Conservation (phyloP, 441 rosid genomes). For the Kokia cookei region DNA sequence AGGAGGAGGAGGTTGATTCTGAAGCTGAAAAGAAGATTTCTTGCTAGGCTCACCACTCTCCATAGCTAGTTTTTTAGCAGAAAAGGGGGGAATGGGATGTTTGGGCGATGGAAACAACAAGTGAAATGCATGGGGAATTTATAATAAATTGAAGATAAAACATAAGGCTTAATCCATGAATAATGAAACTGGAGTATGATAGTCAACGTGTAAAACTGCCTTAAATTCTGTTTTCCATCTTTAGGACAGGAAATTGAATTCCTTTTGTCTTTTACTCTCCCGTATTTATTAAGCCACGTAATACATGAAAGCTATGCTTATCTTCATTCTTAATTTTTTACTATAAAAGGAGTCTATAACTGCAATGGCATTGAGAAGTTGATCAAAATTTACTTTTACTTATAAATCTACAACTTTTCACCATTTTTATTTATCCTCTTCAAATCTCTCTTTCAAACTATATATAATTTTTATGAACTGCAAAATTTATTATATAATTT, state of each 20-base stretch:
- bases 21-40: conserved; percentile 1
- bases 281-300: neutral
- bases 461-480: no score
- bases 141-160: neutral
- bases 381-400: neutral
- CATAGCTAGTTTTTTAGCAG: neutral
- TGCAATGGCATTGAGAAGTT: neutral
- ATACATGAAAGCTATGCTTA: neutral
- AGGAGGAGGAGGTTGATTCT: neutral
- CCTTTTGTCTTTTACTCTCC: neutral
- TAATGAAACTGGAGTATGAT: neutral
- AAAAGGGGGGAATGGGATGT: neutral
- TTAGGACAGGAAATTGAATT: neutral
- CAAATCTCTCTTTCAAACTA: no score
- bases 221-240: conserved; percentile 1
- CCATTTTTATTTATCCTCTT: neutral
- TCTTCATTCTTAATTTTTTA: neutral
- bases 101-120: neutral
- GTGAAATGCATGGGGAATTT: neutral
- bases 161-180: neutral
- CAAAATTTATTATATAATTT: no score
- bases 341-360: neutral
- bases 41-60: neutral
- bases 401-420: neutral
- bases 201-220: conserved; percentile 3